These are phyloP conservation scores for Chlamydomonas applanata DNA, from an alignment of 139 green algal species.

Conservation along the genomic window DNA sequence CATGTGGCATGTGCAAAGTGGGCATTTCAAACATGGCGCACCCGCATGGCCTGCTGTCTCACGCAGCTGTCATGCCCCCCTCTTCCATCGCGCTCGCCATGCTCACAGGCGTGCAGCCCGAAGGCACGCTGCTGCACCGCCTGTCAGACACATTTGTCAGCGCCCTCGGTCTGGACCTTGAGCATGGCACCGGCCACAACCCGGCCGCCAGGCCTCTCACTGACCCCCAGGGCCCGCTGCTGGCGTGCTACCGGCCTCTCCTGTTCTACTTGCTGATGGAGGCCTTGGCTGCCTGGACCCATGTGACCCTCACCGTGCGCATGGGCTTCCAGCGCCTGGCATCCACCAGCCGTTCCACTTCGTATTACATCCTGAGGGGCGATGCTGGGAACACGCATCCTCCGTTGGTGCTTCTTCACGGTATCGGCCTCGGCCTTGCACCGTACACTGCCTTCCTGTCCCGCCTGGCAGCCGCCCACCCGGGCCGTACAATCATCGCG, in stretches of 20 bases:
- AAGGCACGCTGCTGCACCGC: background rate
- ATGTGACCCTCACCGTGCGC: constrained; percentile 12
- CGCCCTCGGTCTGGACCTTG: constrained; percentile 2
- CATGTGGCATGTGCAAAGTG: too few relatives aligned
- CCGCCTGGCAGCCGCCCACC: constrained; percentile 15
- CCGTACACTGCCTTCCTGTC: constrained; percentile 47
- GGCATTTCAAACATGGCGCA: too few relatives aligned
- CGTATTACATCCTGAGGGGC: constrained; percentile 7
- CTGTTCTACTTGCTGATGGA: constrained; percentile 50
- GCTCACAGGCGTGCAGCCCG: too few relatives aligned
- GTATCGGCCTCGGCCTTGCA: constrained; percentile 51
- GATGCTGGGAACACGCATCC: background rate
- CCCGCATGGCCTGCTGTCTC: too few relatives aligned
- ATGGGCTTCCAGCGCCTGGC: constrained; percentile 24
- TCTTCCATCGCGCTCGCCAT: too few relatives aligned
- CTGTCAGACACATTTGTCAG: background rate
- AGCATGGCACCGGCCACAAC: background rate
- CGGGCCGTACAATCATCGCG: constrained; percentile 20
- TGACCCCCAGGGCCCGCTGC: constrained; percentile 18
- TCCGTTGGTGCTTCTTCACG: constrained; percentile 57
- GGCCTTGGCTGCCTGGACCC: constrained; percentile 15
- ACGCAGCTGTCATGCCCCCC: too few relatives aligned
- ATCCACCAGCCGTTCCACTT: background rate
- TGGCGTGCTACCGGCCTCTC: constrained; percentile 42
- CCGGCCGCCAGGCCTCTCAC: constrained; percentile 4